These are phyloP conservation scores for Camellia oleifera DNA, from an alignment of 179 eudicot genomes.

Conservation along the genomic window DNA sequence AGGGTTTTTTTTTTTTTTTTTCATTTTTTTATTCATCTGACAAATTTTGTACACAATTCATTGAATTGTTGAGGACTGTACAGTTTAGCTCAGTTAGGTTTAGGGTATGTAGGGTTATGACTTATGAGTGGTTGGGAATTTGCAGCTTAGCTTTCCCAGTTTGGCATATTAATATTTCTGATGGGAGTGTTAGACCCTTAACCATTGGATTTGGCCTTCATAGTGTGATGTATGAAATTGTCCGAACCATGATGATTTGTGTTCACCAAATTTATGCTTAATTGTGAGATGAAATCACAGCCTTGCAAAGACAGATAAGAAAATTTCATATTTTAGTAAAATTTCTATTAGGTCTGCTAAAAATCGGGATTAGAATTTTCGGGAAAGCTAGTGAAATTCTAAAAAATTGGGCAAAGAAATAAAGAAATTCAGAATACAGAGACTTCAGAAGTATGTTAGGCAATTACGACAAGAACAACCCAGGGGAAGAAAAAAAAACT, in stretches of 20 bases:
- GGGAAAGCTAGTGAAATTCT: background rate
- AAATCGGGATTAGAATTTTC: background rate
- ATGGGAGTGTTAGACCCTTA: conserved; percentile 6
- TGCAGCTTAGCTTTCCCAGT: conserved; percentile 1
- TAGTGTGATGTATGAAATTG: background rate
- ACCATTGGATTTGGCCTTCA: background rate
- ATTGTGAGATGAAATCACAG: background rate
- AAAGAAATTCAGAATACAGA: background rate
- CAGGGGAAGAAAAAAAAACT: background rate
- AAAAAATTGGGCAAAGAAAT: background rate
- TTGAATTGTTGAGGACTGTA: background rate
- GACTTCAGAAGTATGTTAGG: background rate
- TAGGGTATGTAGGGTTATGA: background rate
- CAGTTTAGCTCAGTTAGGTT: no score
- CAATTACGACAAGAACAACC: background rate
- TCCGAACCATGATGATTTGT: background rate
- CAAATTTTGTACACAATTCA: background rate
- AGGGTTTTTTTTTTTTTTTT: background rate
- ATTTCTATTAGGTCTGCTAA: background rate
- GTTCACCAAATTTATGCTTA: background rate
- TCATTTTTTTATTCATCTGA: background rate
- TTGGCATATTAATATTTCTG: background rate
- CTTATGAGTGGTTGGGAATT: conserved; percentile 8
- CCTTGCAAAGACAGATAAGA: no score
- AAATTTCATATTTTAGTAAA: background rate